Conservation (phyloP, 768 basidiomycete genomes). For the Rhodotorula sphaerocarpa region DNA sequence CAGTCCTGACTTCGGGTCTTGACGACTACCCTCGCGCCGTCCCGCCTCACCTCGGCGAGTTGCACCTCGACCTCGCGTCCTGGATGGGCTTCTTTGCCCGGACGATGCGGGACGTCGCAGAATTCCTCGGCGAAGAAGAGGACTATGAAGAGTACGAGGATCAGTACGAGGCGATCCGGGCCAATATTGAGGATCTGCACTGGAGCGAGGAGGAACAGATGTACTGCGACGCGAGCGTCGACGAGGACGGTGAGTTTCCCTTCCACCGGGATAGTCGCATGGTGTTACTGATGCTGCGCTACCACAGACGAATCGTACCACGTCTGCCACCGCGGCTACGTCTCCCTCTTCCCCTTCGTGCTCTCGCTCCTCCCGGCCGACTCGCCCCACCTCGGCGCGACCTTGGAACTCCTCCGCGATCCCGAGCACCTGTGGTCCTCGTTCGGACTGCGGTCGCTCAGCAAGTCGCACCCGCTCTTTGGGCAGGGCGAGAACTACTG, state of each 20-base stretch:
- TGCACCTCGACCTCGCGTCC: constrained; percentile 84
- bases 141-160: constrained; percentile 67
- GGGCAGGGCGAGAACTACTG: constrained; percentile 93
- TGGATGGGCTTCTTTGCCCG: constrained; percentile 96
- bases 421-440: constrained; percentile 84
- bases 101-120: constrained; percentile 85
- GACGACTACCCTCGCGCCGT: constrained; percentile 86
- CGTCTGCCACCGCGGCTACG: constrained; percentile 81
- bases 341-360: constrained; percentile 88
- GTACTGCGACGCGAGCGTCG: constrained; percentile 84
- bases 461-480: constrained; percentile 78
- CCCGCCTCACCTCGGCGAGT: constrained; percentile 76
- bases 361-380: constrained; percentile 66
- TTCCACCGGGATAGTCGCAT: background rate
- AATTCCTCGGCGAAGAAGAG: constrained; percentile 74
- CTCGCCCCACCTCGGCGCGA: constrained; percentile 71
- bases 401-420: constrained; percentile 69
- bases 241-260: constrained; percentile 61
- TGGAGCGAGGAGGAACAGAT: constrained; percentile 82
- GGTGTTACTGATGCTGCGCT: background rate
- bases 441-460: constrained; percentile 80
- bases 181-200: constrained; percentile 79
- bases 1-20: constrained; percentile 83
- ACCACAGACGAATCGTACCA: constrained; percentile 75
- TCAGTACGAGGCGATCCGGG: constrained; percentile 69